Evolutionary conservation across 441 rosid genomes (phyloP), one percentile per base, ranked within the genome.

Genomic region (Jatropha podagrica): DNA sequence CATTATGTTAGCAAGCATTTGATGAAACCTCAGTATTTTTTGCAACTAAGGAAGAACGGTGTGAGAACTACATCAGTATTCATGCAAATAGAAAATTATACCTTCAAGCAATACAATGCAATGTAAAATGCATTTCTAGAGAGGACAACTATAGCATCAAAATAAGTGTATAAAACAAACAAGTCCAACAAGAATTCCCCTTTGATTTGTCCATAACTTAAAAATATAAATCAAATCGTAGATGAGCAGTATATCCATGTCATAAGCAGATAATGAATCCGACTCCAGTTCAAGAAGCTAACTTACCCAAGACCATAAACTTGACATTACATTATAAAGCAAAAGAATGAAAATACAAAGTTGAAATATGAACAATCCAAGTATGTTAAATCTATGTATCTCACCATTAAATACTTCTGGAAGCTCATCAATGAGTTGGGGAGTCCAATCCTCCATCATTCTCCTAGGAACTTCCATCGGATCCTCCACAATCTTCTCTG

Each of bases 401-500:
- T 81, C 75, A 93, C 98, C 99, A 69, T 90, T 93, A 76, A 95
- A 95, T 44, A 85, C 91, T 75, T 91, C 95, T 0, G 99, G 99
- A 83, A 95, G 93, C 74, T 91, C 96, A 70, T 91, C 94, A 76
- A 85, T 70, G 13, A 89, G 85, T 80, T 95, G 97, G 37, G 98
- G 97, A 5, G 86, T 82, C 98, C 99, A 95, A 67, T 76, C 85
- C 66, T 91, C 95, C 97, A 88, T 89, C 74, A 95, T 87, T 77
- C 85, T 88, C 62, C 85, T 86, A 74, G 98, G 98, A 84, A 93
- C 89, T 65, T 51, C 75, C 98, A 95, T 93, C 3, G 99, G 99
- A 80, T 95, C 95, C 23, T 95, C 96, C 64, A 89, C 94, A 58
- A 88, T 87, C 81, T 91, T 91, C 80, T 90, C 98, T 0, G 64